Percentiles rank a stretch among this genome's conserved stretches.
These are phyloP conservation scores for Xerocomus brunneocitrinus DNA, from an alignment of 768 basidiomycete genomes.

Conservation along the genomic window DNA sequence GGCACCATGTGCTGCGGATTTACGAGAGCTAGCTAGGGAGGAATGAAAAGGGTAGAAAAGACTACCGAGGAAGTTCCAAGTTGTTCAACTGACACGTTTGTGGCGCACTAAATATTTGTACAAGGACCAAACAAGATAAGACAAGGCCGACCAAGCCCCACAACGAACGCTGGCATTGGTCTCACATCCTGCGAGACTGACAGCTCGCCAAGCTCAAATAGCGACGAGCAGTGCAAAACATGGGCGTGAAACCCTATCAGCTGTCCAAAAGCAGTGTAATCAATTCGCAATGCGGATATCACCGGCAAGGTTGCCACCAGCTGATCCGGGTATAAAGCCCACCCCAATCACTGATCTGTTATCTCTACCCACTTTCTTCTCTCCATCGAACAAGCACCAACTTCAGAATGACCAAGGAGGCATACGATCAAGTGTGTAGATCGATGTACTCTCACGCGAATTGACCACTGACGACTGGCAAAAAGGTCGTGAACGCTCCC, in stretches of 20 bases:
- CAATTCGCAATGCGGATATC: background rate
- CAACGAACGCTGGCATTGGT: too few relatives aligned
- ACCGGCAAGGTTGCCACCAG: background rate
- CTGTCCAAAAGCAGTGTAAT: background rate
- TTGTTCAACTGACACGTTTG: too few relatives aligned
- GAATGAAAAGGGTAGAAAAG: too few relatives aligned
- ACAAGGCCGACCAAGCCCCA: too few relatives aligned
- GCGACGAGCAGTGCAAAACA: background rate
- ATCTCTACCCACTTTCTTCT: background rate
- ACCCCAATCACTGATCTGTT: background rate
- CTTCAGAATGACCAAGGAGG: slow-evolving; percentile 15
- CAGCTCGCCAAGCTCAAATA: too few relatives aligned
- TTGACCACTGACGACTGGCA: background rate
- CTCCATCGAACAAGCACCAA: background rate
- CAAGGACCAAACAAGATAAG: too few relatives aligned
- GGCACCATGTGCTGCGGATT: background rate
- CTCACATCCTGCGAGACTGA: too few relatives aligned
- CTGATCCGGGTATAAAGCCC: background rate
- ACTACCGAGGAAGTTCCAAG: too few relatives aligned
- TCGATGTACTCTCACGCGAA: background rate
- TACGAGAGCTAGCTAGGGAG: background rate
- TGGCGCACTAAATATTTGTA: too few relatives aligned
- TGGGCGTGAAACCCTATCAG: background rate
- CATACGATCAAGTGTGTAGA: slow-evolving; percentile 18
- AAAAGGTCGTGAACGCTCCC: slow-evolving; percentile 42